Evolutionary conservation across 495 filamentous ascomycete species (phyloP).

Genomic region (Neurospora sublineolata): DNA sequence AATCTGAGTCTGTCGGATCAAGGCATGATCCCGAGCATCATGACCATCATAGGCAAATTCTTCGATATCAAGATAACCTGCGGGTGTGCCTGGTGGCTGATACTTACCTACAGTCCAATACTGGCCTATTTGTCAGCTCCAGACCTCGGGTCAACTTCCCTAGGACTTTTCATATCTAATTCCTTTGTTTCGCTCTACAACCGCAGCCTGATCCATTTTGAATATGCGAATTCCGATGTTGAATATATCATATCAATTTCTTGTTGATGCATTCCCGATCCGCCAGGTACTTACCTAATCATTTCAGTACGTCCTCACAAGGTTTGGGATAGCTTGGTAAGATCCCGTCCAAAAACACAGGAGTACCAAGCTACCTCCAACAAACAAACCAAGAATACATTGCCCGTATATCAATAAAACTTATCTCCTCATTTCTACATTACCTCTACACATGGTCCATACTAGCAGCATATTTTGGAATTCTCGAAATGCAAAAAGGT

Average conservation of each 20-base stretch:
- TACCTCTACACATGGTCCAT: neutral
- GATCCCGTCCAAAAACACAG: too few species aligned
- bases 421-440: neutral
- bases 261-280: too few species aligned
- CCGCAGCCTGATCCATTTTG: neutral
- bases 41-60: neutral
- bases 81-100: neutral
- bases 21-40: neutral
- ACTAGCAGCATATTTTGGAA: neutral
- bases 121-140: neutral
- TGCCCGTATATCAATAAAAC: neutral
- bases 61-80: neutral
- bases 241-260: too few species aligned
- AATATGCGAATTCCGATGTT: too few species aligned
- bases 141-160: neutral
- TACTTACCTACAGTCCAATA: neutral
- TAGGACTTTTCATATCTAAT: neutral
- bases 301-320: too few species aligned
- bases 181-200: neutral
- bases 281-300: too few species aligned
- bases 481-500: neutral
- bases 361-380: neutral
- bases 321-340: too few species aligned
- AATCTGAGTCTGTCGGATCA: neutral
- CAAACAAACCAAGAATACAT: neutral